These are phyloP conservation scores for Westerdykella ornata DNA, from an alignment of 2,329 filamentous ascomycete species.

Conservation along the genomic window DNA sequence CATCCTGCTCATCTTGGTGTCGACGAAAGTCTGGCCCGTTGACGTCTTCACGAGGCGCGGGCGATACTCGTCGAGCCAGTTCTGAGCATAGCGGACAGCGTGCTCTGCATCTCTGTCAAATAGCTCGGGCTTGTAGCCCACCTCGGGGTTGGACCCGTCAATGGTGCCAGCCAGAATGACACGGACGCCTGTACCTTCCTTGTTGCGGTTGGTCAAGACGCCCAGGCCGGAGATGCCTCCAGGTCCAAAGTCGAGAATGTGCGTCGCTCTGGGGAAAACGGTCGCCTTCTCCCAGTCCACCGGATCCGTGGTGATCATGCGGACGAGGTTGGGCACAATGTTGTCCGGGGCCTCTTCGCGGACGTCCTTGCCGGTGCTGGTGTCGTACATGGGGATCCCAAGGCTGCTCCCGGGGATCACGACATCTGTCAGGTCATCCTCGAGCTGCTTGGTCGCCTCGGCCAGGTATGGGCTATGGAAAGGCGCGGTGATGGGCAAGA, in stretches of 20 bases:
- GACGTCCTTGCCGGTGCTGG: conserved; percentile 69
- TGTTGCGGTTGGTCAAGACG: conserved; percentile 95
- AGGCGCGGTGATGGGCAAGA: conserved; percentile 92
- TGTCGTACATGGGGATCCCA: conserved; percentile 82
- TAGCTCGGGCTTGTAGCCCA: conserved; percentile 96
- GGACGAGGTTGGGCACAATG: conserved; percentile 77
- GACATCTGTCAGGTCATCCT: conserved; percentile 80
- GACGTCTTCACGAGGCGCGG: conserved; percentile 89
- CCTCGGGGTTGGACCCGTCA: conserved; percentile 79
- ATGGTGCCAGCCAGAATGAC: conserved; percentile 94
- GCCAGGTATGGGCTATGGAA: conserved; percentile 95
- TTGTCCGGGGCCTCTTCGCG: conserved; percentile 62
- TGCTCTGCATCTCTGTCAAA: conserved; percentile 95
- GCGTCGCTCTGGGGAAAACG: conserved; percentile 80
- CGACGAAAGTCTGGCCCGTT: conserved; percentile 80
- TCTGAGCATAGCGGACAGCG: conserved; percentile 86
- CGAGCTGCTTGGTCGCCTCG: conserved; percentile 73
- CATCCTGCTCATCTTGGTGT: conserved; percentile 63
- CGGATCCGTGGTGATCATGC: conserved; percentile 88
- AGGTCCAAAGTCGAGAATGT: conserved; percentile 93
- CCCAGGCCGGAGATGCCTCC: conserved; percentile 95
- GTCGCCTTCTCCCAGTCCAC: conserved; percentile 97
- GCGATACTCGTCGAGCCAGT: conserved; percentile 97
- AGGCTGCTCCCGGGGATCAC: conserved; percentile 66
- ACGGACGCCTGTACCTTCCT: conserved; percentile 94